These are phyloP conservation scores for Somion occarium DNA, from an alignment of 1,284 basidiomycete species.

Conservation along the genomic window DNA sequence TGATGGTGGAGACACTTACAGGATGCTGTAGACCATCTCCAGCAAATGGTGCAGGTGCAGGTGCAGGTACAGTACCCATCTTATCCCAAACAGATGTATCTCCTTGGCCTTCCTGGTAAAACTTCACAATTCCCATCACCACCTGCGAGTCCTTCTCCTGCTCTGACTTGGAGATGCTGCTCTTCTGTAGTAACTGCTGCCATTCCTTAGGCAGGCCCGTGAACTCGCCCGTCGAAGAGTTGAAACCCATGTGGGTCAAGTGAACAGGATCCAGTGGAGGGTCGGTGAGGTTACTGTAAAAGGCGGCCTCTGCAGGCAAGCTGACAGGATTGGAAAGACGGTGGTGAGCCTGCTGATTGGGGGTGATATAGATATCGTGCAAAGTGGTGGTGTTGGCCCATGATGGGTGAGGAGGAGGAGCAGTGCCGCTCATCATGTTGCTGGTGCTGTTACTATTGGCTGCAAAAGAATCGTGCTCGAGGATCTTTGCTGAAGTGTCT, in stretches of 20 bases:
- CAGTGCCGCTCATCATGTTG: constrained; percentile 32
- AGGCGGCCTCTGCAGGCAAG: constrained; percentile 29
- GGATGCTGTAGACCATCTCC: constrained; percentile 45
- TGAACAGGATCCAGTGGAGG: constrained; percentile 82
- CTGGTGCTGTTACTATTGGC: constrained; percentile 19
- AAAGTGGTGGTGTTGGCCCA: constrained; percentile 77
- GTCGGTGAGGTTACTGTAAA: constrained; percentile 20
- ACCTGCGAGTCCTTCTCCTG: constrained; percentile 98
- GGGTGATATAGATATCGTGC: constrained; percentile 58
- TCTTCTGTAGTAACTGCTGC: constrained; percentile 96
- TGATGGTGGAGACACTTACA: constrained; percentile 33
- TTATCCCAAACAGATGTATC: constrained; percentile 72
- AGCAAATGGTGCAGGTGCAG: constrained; percentile 12
- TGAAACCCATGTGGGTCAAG: constrained; percentile 99
- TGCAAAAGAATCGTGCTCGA: constrained; percentile 59
- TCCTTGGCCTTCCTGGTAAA: constrained; percentile 86
- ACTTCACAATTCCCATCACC: constrained; percentile 98
- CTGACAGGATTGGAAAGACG: constrained; percentile 49
- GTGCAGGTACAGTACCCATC: constrained; percentile 52
- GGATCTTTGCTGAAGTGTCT: constrained; percentile 15
- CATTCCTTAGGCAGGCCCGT: constrained; percentile 98
- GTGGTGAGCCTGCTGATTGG: constrained; percentile 33
- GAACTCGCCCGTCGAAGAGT: constrained; percentile 97
- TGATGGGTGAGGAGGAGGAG: constrained; percentile 71
- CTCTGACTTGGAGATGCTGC: constrained; percentile 90